Evolutionary conservation across 768 basidiomycete genomes (phyloP).

Genomic region (Russula abietina): DNA sequence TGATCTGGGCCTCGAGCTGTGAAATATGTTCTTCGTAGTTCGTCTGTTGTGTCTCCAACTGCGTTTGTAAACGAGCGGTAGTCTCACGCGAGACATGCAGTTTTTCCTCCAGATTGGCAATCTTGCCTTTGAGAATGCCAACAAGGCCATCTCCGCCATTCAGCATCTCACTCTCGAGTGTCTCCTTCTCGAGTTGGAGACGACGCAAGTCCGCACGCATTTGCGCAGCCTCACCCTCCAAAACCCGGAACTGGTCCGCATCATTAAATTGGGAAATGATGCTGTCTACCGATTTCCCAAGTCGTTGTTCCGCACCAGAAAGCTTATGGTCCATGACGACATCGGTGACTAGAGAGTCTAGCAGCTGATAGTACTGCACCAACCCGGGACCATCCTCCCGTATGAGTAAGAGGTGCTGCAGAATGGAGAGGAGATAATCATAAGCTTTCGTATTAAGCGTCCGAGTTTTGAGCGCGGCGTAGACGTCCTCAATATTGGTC

Average conservation of each 20-base stretch:
- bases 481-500: constrained; percentile 79
- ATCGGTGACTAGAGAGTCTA: constrained; percentile 84
- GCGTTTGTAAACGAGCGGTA: constrained; percentile 65
- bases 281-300: constrained; percentile 85
- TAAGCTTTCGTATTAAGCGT: constrained; percentile 73
- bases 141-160: constrained; percentile 80
- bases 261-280: constrained; percentile 89
- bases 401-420: constrained; percentile 90
- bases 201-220: constrained; percentile 58
- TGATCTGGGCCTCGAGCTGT: constrained; percentile 86
- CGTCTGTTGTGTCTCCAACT: constrained; percentile 68
- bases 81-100: constrained; percentile 74
- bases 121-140: constrained; percentile 68
- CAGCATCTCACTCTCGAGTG: constrained; percentile 73
- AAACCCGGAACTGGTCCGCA: constrained; percentile 72
- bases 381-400: constrained; percentile 80
- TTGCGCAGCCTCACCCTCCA: constrained; percentile 70
- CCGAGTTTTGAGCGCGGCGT: constrained; percentile 70
- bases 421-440: constrained; percentile 85
- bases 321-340: constrained; percentile 91
- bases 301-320: constrained; percentile 72
- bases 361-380: constrained; percentile 83
- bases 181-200: constrained; percentile 76
- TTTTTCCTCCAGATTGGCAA: constrained; percentile 68
- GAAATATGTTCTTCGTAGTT: constrained; percentile 82